Evolutionary conservation across 164 flowering plant genomes (phyloP).

Genomic region (Dillenia turbinata): DNA sequence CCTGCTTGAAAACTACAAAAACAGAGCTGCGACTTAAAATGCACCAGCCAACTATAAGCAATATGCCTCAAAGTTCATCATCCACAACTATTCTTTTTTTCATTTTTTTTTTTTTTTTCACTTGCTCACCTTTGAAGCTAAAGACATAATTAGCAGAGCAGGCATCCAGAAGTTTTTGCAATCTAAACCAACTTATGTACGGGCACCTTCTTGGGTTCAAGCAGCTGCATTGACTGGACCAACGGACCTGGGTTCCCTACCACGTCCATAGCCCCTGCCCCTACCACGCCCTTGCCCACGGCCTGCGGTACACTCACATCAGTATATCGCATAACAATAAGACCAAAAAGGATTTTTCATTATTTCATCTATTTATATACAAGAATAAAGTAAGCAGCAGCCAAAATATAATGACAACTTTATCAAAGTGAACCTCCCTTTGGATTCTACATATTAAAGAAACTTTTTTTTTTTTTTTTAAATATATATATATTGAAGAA

Average conservation of each 20-base stretch:
- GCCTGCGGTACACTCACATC: constrained; percentile 19
- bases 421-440: no score
- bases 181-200: constrained; percentile 15
- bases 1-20: constrained; percentile 27
- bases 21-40: constrained; percentile 16
- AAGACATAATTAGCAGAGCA: constrained; percentile 26
- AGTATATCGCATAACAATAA: background rate
- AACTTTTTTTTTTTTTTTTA: no score
- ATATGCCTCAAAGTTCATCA: constrained; percentile 8
- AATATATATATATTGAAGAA: no score
- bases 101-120: background rate
- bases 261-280: constrained; percentile 34
- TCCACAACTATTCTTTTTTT: constrained; percentile 4
- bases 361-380: background rate
- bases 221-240: constrained; percentile 28
- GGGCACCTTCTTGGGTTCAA: constrained; percentile 6
- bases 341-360: background rate
- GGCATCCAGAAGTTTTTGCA: constrained; percentile 27
- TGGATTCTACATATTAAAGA: no score
- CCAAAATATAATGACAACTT: background rate
- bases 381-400: background rate
- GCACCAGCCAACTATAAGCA: constrained; percentile 14
- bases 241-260: constrained; percentile 28
- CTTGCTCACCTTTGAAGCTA: background rate
- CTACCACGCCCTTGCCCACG: constrained; percentile 34